Conservation (phyloP, 2,329 filamentous ascomycete species). For the Leptographium procerum region DNA sequence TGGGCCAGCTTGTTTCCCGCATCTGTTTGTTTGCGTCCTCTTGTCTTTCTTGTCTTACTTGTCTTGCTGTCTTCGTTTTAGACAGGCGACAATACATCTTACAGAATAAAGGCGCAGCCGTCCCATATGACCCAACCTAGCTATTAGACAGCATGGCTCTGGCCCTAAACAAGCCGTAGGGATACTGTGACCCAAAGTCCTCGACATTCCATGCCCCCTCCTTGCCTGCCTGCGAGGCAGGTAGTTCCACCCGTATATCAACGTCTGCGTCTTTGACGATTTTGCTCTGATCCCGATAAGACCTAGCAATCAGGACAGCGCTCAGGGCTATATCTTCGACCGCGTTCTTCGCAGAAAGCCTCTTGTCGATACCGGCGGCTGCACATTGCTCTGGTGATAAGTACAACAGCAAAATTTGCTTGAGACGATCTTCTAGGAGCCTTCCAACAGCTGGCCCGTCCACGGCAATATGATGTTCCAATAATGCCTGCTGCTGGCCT, state of each 20-base stretch:
- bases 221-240: not conserved
- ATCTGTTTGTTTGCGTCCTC: not conserved
- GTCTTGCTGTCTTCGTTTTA: too few species aligned
- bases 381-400: not conserved
- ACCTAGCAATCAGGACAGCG: not conserved
- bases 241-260: not conserved
- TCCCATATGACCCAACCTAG: too few species aligned
- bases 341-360: not conserved
- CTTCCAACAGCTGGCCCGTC: slow-evolving; percentile 6
- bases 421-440: slow-evolving; percentile 6
- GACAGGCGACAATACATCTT: too few species aligned
- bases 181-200: not conserved
- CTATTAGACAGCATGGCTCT: not conserved
- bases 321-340: not conserved
- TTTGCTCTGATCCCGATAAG: not conserved
- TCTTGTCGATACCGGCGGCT: not conserved
- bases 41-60: too few species aligned
- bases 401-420: slow-evolving; percentile 2
- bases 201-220: too few species aligned
- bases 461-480: slow-evolving; percentile 6
- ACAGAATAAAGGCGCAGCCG: not conserved
- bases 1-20: not conserved
- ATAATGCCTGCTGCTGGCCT: not conserved
- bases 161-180: not conserved
- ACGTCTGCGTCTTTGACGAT: not conserved